Conservation (phyloP, 2,329 filamentous ascomycete genomes). For the Trichoderma citrinoviride region DNA sequence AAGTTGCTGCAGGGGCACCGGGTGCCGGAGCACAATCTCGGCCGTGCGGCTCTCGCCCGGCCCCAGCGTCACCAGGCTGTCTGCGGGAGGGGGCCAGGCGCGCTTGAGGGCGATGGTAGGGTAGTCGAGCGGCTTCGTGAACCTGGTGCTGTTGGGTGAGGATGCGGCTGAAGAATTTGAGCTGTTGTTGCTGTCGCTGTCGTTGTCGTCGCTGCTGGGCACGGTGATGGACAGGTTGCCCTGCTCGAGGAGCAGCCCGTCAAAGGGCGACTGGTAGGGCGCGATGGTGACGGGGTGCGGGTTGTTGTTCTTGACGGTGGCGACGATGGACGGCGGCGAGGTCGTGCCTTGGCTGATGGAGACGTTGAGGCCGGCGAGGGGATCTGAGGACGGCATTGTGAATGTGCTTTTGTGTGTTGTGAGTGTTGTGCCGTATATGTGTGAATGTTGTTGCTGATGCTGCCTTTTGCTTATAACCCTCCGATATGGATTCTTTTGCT, state of each 20-base stretch:
- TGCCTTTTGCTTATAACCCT: too few relatives aligned
- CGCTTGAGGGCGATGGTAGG: constrained; percentile 35
- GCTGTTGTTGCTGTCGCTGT: not conserved
- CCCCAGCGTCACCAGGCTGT: constrained; percentile 36
- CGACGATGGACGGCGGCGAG: constrained; percentile 36
- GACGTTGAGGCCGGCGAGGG: constrained; percentile 32
- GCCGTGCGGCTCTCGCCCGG: constrained; percentile 36
- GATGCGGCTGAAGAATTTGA: not conserved
- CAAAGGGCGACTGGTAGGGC: constrained; percentile 41
- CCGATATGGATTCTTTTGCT: too few relatives aligned
- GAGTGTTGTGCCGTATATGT: not conserved
- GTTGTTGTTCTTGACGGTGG: constrained; percentile 40
- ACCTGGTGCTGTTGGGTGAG: not conserved
- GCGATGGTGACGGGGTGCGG: constrained; percentile 38
- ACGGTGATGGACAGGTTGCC: constrained; percentile 38
- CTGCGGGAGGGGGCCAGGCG: constrained; percentile 37
- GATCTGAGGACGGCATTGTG: constrained; percentile 9
- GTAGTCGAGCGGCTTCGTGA: constrained; percentile 34
- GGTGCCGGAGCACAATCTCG: constrained; percentile 34
- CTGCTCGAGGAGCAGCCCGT: constrained; percentile 36
- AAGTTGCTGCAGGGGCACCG: constrained; percentile 37
- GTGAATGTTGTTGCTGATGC: too few relatives aligned
- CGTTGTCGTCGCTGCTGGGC: constrained; percentile 22
- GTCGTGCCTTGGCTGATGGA: constrained; percentile 34
- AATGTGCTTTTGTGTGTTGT: not conserved